Conservation (phyloP, 78 protist species). For the Cavenderia fasciculata region DNA sequence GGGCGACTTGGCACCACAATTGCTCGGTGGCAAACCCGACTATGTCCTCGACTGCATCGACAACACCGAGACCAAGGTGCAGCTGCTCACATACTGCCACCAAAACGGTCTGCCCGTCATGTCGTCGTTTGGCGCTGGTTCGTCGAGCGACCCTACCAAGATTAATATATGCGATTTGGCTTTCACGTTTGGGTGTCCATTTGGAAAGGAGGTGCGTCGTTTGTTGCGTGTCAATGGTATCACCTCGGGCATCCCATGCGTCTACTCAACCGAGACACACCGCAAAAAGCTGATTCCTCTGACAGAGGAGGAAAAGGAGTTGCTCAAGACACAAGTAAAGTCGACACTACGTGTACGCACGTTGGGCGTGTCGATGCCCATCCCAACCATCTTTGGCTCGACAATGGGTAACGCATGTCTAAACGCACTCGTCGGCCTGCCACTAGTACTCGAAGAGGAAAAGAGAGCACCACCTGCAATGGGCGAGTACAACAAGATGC, state of each 20-base stretch:
- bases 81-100: conserved; percentile 54
- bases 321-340: conserved; percentile 17
- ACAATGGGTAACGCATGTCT: conserved; percentile 27
- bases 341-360: conserved; percentile 60
- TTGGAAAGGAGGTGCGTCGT: conserved; percentile 21
- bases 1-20: conserved; percentile 12
- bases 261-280: conserved; percentile 37
- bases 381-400: conserved; percentile 53
- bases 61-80: conserved; percentile 78
- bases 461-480: conserved; percentile 45
- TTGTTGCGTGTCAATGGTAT: conserved; percentile 14
- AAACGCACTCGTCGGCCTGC: conserved; percentile 40
- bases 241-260: conserved; percentile 34
- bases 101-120: conserved; percentile 41
- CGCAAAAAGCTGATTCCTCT: conserved; percentile 44
- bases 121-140: conserved; percentile 87
- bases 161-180: conserved; percentile 41
- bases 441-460: conserved; percentile 23
- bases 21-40: conserved; percentile 59
- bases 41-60: conserved; percentile 87
- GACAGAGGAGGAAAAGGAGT: conserved; percentile 34
- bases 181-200: conserved; percentile 35
- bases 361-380: conserved; percentile 64
- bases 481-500: conserved; percentile 14
- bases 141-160: conserved; percentile 67